Evolutionary conservation across 2,329 filamentous ascomycete species (phyloP), one percentile per base, ranked within the genome.

Genomic region (Phaeosphaeriaceae sp.): DNA sequence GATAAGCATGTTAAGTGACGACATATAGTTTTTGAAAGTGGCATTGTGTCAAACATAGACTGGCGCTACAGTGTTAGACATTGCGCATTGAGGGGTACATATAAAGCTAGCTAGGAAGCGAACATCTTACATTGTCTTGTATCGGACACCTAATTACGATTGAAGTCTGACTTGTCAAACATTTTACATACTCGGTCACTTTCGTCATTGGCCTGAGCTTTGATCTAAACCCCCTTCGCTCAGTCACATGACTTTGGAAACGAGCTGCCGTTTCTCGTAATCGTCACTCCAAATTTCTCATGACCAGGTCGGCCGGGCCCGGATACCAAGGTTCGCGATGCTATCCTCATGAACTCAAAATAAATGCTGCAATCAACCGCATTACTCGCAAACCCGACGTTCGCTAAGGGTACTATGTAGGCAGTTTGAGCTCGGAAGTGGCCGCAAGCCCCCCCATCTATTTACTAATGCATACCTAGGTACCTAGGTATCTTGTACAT

Each of bases 11-110:
- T 43, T 52, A 61, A 56, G 57, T 53, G 53, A 50, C 54, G 61
- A 42, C 60, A 50, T 42, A 70, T 47, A 26, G 69, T 68, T 64
- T 69, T 61, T 13, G 68, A 73, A 18, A 69, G 69, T 50, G 69
- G 68, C 70, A 73, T 73, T 50, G 41, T 61, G 34, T 34, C 29
- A 39, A 39, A 33, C 44, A 23, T 48, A 42, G 32, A 46, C 11
- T 42, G 41, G 46, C 51, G 38, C n/a, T 20, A 7, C 48, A 12
- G 28, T 43, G 46, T 56, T 21, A 56, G 43, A 48, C 36, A n/a
- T 20, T 42, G 44, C 34, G 43, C 40, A 43, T 47, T 49, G 43
- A 51, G 44, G 41, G 34, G 42, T 56, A 28, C 39, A 50, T 53
- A 28, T 9, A 34, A 33, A 18, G 6, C 36, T 8, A 41, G 6